Conservation (phyloP, 129 eudicot genomes). For the Calendula officinalis region DNA sequence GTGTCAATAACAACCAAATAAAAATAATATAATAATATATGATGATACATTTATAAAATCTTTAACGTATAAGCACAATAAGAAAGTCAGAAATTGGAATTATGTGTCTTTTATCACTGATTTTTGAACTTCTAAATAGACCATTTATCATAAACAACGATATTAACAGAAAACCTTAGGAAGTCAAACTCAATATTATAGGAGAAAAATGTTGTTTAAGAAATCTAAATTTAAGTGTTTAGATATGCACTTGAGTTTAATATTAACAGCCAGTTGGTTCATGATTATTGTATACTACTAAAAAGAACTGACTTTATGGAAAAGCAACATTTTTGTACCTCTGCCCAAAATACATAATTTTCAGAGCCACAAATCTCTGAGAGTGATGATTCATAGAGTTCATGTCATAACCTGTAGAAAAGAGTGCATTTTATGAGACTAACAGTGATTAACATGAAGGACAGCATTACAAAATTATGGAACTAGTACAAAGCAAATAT, state of each 20-base stretch:
- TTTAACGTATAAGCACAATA: neutral
- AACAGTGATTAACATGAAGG: conserved; percentile 8
- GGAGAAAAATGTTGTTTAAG: too few relatives aligned
- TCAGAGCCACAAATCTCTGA: conserved; percentile 72
- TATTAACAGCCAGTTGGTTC: neutral
- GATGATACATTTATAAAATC: neutral
- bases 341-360: conserved; percentile 90
- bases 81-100: neutral
- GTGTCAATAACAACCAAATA: conserved; percentile 7
- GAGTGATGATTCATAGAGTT: conserved; percentile 42
- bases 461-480: conserved; percentile 1
- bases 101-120: neutral
- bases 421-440: conserved; percentile 15
- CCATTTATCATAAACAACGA: neutral
- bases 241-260: conserved; percentile 2
- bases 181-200: too few relatives aligned
- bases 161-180: neutral
- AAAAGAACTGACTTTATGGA: neutral
- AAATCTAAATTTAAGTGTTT: too few relatives aligned
- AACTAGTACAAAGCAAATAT: conserved; percentile 19
- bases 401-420: conserved; percentile 40
- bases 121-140: neutral
- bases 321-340: conserved; percentile 49
- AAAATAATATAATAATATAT: conserved; percentile 4
- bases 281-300: conserved; percentile 2